phyloP scores from a whole-genome alignment of 345 rosid species.

The Eucalyptus curtisii region DNA sequence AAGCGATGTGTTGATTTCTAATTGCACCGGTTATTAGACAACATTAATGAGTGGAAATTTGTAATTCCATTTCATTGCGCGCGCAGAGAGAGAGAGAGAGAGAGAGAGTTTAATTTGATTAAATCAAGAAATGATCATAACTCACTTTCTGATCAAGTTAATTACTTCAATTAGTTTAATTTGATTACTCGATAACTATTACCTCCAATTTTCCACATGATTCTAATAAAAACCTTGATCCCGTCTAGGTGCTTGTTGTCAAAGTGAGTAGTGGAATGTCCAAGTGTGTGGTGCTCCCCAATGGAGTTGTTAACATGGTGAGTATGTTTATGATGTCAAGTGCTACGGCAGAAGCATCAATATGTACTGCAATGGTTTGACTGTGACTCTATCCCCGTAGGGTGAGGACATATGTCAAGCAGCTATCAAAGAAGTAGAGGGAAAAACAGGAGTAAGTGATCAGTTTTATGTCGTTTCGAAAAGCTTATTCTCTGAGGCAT shows the following conservation, averaged over 20 bases:
- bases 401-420: background rate
- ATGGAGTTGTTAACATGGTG: background rate
- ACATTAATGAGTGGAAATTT: background rate
- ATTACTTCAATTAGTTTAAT: background rate
- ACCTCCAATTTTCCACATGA: background rate
- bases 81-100: too few relatives aligned
- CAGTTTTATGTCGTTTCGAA: background rate
- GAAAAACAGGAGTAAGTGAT: background rate
- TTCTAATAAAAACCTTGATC: background rate
- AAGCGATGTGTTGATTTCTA: background rate
- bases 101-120: too few relatives aligned
- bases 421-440: background rate
- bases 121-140: accelerated
- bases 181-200: background rate
- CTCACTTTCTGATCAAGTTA: background rate
- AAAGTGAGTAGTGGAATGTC: background rate
- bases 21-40: accelerated
- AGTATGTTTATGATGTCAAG: background rate
- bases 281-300: background rate
- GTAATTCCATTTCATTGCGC: background rate
- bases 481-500: background rate
- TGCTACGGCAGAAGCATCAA: background rate
- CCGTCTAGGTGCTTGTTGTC: background rate
- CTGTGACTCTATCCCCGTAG: background rate
- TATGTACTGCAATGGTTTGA: background rate